Conservation (phyloP, 345 rosid genomes). For the Eucalyptus sp. region DNA sequence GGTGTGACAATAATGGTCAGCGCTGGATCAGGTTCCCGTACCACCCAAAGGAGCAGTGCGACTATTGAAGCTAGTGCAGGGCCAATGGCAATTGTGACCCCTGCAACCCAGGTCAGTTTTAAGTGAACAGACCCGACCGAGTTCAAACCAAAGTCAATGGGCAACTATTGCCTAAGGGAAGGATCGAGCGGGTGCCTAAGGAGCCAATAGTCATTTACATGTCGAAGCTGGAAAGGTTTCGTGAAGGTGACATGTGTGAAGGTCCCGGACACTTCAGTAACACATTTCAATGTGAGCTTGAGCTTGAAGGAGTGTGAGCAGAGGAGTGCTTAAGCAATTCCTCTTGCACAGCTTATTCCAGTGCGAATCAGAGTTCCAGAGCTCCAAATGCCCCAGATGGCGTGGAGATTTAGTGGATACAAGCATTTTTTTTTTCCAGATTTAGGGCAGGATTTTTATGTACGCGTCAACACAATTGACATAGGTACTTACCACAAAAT, state of each 20-base stretch:
- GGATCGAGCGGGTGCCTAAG: too few species aligned
- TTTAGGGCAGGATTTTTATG: slow-evolving; percentile 29
- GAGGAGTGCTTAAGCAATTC: slow-evolving; percentile 10
- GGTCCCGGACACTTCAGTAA: background rate
- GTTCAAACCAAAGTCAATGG: too few species aligned
- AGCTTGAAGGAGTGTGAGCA: background rate
- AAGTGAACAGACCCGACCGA: too few species aligned
- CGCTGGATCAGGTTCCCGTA: slow-evolving; percentile 46
- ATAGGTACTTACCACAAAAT: slow-evolving; percentile 15
- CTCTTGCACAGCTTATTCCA: slow-evolving; percentile 11
- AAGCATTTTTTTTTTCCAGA: slow-evolving; percentile 16
- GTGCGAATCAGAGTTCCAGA: background rate
- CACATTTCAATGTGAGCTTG: background rate
- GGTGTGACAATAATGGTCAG: background rate
- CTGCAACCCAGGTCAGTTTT: too few species aligned
- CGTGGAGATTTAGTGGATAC: slow-evolving; percentile 9
- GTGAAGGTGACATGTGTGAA: background rate
- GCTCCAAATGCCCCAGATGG: slow-evolving; percentile 10
- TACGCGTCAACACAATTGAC: slow-evolving; percentile 28
- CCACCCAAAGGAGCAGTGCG: slow-evolving; percentile 47
- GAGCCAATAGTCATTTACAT: too few species aligned
- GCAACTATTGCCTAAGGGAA: too few species aligned
- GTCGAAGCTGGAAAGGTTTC: slow-evolving; percentile 26
- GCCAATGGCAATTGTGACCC: too few species aligned
- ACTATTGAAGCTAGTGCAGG: slow-evolving; percentile 16